A percentile compares a stretch with the other conserved stretches of the same genome.
phyloP scores from a whole-genome alignment of 257 asterid species.

The Ligustrum vulgare region DNA sequence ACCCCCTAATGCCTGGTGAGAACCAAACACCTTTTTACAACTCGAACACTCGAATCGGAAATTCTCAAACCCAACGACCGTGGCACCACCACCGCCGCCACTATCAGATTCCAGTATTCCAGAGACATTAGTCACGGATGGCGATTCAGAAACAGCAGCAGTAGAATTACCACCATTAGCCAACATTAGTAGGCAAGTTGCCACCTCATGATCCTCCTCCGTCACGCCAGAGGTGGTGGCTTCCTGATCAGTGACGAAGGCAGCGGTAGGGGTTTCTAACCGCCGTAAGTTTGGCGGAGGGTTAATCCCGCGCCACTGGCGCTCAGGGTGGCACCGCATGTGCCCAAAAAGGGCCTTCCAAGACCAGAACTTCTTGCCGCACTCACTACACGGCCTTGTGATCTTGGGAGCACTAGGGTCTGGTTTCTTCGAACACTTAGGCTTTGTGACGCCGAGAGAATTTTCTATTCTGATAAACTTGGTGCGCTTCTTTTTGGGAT shows the following conservation, averaged over 20 bases:
- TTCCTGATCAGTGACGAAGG: constrained; percentile 3
- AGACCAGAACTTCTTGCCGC: constrained; percentile 79
- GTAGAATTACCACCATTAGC: constrained; percentile 39
- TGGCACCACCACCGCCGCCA: not conserved
- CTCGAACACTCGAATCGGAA: constrained; percentile 69
- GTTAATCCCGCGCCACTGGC: constrained; percentile 89
- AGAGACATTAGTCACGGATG: constrained; percentile 19
- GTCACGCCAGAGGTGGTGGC: constrained; percentile 16
- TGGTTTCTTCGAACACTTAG: constrained; percentile 43
- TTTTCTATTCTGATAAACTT: constrained; percentile 31
- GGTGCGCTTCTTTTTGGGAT: constrained; percentile 55
- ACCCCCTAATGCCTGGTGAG: constrained; percentile 85
- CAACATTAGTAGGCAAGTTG: constrained; percentile 52
- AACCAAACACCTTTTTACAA: constrained; percentile 79
- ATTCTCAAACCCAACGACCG: constrained; percentile 6
- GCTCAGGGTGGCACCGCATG: constrained; percentile 99
- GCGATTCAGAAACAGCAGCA: constrained; percentile 20
- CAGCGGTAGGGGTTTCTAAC: not conserved
- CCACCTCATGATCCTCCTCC: constrained; percentile 69
- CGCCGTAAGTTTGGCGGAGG: constrained; percentile 52
- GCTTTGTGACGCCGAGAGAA: constrained; percentile 17
- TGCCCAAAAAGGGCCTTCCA: constrained; percentile 97
- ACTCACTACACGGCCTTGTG: constrained; percentile 73
- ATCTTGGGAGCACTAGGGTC: constrained; percentile 58
- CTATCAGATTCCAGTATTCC: constrained; percentile 14